A percentile compares a stretch with the other conserved stretches of the same genome.
Conservation (phyloP, 805 yeast species). For the Candida endomychidarum region DNA sequence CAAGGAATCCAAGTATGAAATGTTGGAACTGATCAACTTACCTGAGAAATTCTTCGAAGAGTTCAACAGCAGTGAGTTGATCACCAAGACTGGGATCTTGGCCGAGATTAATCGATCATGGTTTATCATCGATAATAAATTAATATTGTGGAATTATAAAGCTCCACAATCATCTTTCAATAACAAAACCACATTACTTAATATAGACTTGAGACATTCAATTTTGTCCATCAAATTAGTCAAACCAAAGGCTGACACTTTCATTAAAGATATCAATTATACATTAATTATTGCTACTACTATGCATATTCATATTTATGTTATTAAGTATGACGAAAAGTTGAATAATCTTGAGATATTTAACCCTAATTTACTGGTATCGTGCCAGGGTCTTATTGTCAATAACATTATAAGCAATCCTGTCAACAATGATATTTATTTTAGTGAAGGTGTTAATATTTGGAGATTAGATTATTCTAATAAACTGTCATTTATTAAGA, state of each 20-base stretch:
- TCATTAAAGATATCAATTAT: conserved; percentile 73
- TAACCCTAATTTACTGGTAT: conserved; percentile 79
- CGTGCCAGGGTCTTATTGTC: conserved; percentile 75
- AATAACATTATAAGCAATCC: conserved; percentile 59
- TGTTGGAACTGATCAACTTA: conserved; percentile 62
- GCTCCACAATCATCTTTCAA: conserved; percentile 50
- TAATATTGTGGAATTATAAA: conserved; percentile 82
- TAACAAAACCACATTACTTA: conserved; percentile 56
- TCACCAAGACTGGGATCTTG: conserved; percentile 79
- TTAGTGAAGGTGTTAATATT: conserved; percentile 73
- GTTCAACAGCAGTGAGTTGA: conserved; percentile 62
- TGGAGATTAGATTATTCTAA: conserved; percentile 88
- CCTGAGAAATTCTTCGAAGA: conserved; percentile 82
- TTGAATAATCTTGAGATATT: conserved; percentile 61
- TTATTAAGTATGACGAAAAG: conserved; percentile 53
- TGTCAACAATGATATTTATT: conserved; percentile 74
- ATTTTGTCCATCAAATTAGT: conserved; percentile 74
- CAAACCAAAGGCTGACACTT: conserved; percentile 79
- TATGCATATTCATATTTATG: conserved; percentile 71
- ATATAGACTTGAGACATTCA: conserved; percentile 77
- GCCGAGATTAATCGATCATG: conserved; percentile 80
- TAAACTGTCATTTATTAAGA: conserved; percentile 82
- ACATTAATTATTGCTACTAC: conserved; percentile 79
- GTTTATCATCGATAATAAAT: conserved; percentile 78
- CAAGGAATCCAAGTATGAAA: conserved; percentile 73